phyloP scores from a whole-genome alignment of 768 basidiomycete species.

The Mycena amicta region DNA sequence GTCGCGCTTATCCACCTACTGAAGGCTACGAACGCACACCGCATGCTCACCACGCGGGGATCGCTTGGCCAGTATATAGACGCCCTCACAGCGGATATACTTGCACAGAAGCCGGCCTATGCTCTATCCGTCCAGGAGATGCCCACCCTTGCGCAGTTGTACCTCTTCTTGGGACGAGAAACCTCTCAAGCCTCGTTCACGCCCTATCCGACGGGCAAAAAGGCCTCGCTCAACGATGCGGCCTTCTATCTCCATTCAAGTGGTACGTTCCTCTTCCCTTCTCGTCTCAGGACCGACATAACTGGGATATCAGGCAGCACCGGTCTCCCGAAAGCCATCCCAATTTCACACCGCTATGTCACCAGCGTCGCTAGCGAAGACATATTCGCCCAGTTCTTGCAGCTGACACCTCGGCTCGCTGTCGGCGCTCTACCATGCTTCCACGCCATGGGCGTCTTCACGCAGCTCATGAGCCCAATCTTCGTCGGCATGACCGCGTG shows the following conservation, averaged over 20 bases:
- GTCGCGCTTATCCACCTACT: constrained; percentile 39
- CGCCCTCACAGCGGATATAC: constrained; percentile 27
- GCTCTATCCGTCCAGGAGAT: constrained; percentile 35
- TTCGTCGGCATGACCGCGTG: constrained; percentile 26
- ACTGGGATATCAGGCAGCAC: constrained; percentile 9
- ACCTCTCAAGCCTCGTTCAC: constrained; percentile 30
- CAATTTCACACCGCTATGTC: constrained; percentile 1
- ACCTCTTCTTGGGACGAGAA: constrained; percentile 44
- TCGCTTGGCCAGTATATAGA: constrained; percentile 25
- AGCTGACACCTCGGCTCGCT: neutral
- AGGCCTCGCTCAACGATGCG: constrained; percentile 26
- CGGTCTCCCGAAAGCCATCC: constrained; percentile 17
- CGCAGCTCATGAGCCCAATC: constrained; percentile 34
- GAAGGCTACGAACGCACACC: constrained; percentile 31
- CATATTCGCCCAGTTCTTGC: neutral
- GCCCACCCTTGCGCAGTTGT: constrained; percentile 36
- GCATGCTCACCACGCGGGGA: neutral
- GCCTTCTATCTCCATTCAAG: constrained; percentile 44
- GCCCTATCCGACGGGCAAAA: constrained; percentile 27
- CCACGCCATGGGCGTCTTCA: constrained; percentile 35
- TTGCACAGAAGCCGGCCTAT: constrained; percentile 16
- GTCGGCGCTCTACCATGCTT: constrained; percentile 37
- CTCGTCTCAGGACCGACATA: neutral
- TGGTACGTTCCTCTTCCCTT: neutral
- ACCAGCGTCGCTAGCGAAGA: constrained; percentile 1